Base-by-base conservation (phyloP, 1,284 basidiomycete genomes). In the Pseudozyma sp. region DNA sequence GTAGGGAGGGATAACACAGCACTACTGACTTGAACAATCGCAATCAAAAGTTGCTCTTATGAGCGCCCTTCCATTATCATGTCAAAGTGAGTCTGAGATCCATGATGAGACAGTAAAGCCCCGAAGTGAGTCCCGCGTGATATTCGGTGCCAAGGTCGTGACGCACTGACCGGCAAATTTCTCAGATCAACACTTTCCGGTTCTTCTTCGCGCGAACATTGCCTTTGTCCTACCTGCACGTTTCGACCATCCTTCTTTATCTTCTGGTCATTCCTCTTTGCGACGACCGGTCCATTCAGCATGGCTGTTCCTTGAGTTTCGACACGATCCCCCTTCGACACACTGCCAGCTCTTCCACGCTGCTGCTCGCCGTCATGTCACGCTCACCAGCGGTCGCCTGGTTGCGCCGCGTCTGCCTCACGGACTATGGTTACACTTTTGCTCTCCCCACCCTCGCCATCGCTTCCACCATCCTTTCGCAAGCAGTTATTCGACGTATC, bases 371-470 rank as follows among this genome's bases (percentile, higher is more conserved):
- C 49, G 25, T 34, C 49, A 70, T 70, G 67, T 21, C 57, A 35
- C 47, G 53, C 47, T 60, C 62, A 31, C 45, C 58, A 16, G n/a
- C 45, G 12, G 47, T 49, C 19, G 56, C 55, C 12, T 71, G 62
- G 62, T 35, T 66, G 54, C 69, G 56, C 14, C 69, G 69, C 57
- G 54, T 73, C 54, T 63, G 61, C 25, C 47, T 68, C 51, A 48
- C 63, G 10, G 60, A 76, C 47, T 49, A 58, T 12, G 73, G 73
- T 51, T 76, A 71, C 48, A 57, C n/a, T 3, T 44, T 71, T 13
- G 59, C 55, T 9, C 52, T 76, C 1, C 68, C 73, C 3, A 60
- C 60, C 19, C 50, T 76, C 35, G 31, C 48, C 16, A 18, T 73
- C 18, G 52, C 58, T 44, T 63, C 71, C 2, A 55, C 49, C 19